Evolutionary conservation across 257 asterid genomes (phyloP), one percentile per base, ranked within the genome.

Genomic region (Sherardia arvensis): DNA sequence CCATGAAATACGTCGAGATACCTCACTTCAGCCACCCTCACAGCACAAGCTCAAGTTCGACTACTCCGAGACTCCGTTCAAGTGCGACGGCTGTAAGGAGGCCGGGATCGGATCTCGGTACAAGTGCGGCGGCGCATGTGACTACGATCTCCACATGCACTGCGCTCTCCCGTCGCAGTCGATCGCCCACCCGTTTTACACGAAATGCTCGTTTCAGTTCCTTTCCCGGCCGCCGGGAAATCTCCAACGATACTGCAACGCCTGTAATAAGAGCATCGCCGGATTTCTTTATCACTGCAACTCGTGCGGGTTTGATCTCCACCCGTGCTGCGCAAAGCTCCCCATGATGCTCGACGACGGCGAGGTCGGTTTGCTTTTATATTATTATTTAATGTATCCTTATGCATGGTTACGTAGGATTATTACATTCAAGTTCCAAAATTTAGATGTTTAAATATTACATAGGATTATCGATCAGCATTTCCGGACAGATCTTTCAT

Each of bases 41-140:
- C n/a, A 84, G 55, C 95, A 93, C 92, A 83, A 67, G 77, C 88
- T 93, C 30, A 79, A 82, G 40, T 78, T 63, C 66, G 96, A 86
- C 4, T 76, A 84, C 86, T 68, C 88, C 47, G 88, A 87, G 71
- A 68, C 73, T 2, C 99, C 97, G 4, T 93, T 93, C 84, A 87
- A 87, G 65, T 92, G 99, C 78, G 99, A 87, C 80, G 99, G 99
- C 17, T 90, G 97, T 85, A 92, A 85, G 53, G 97, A 85, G 68
- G 88, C 80, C 20, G 99, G 99, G 0, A 89, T 92, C 56, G 99
- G 99, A 1, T 87, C 99, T 0, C 83, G 76, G 6, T 92, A 84
- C 80, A 80, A 78, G 62, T 93, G 98, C 82, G 49, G 67, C 64
- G 59, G 67, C 51, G 51, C 51, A 18, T 90, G 99, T 74, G 85